Evolutionary conservation across 495 filamentous ascomycete genomes (phyloP).

Genomic region (Filosporella fistucella): DNA sequence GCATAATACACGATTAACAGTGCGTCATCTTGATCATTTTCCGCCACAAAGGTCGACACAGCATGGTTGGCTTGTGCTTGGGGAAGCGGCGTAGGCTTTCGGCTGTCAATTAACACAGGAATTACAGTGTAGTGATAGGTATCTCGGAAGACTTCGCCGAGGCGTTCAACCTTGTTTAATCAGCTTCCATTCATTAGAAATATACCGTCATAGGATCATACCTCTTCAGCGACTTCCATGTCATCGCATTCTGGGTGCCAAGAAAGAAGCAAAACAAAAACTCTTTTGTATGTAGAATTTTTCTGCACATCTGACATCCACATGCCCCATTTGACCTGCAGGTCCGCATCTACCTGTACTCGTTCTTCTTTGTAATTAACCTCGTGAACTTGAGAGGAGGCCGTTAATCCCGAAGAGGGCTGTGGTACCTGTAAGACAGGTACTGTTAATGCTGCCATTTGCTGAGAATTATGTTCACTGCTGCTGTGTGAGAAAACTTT

Average conservation of each 20-base stretch:
- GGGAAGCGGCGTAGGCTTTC: neutral
- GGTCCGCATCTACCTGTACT: slow-evolving; percentile 5
- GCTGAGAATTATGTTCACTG: too few species aligned
- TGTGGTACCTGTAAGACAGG: too few species aligned
- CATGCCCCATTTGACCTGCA: slow-evolving; percentile 4
- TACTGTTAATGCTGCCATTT: too few species aligned
- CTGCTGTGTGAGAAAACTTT: too few species aligned
- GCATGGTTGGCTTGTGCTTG: slow-evolving; percentile 5
- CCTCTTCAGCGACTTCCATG: slow-evolving; percentile 4
- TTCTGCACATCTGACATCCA: slow-evolving; percentile 10
- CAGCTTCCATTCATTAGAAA: too few species aligned
- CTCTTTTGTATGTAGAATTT: slow-evolving; percentile 13
- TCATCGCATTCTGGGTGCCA: slow-evolving; percentile 16
- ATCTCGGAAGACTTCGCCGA: slow-evolving; percentile 1
- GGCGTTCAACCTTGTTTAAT: slow-evolving; percentile 1
- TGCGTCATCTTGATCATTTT: slow-evolving; percentile 5
- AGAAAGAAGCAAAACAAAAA: slow-evolving; percentile 16
- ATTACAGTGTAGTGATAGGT: slow-evolving; percentile 4
- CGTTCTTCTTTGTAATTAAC: slow-evolving; percentile 4
- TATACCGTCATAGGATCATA: too few species aligned
- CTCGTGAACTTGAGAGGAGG: too few species aligned
- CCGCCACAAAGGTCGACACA: slow-evolving; percentile 4
- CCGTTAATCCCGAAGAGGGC: too few species aligned
- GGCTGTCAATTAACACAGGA: slow-evolving; percentile 1
- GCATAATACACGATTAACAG: slow-evolving; percentile 15